Base-by-base conservation (phyloP, 495 filamentous ascomycete species). In the Neurospora africana region DNA sequence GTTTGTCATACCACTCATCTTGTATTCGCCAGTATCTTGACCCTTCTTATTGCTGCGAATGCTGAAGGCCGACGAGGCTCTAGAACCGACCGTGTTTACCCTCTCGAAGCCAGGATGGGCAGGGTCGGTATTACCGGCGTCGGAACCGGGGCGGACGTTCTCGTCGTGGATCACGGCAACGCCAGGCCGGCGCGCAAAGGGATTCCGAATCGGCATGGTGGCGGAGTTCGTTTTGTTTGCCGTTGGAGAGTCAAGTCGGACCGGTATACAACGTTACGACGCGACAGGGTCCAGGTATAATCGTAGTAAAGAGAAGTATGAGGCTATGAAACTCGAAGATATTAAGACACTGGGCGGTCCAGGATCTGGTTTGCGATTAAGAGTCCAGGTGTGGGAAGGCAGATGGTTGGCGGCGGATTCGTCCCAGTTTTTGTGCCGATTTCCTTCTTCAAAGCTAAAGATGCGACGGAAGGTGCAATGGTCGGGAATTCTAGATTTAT, bases 161-260 rank as follows among this genome's bases (percentile, higher is more conserved):
- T 91, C 89, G 75, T 87, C 87, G 67, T 83, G 78, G 72, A 82
- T 77, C 33, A 81, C 75, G 72, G 82, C 75, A 72, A 79, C 79
- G 43, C 86, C 87, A 70, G 86, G 78, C 70, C 87, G 89, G 76
- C 88, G 87, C 67, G 84, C 83, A 77, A 94, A 90, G 23, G 91
- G 87, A 80, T 93, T 94, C 74, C 91, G 90, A 78, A 93, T 91
- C n/a, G 90, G 86, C 91, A 94, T 93, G 47, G 73, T 85, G 72
- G 74, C 69, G 23, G 27, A 40, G 35, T 27, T 53, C 15, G 53
- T 70, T 38, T 38, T 30, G 17, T 38, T 38, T 23, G 69, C 37
- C 44, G 19, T 37, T 71, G 36, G 43, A 17, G 10, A 2, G n/a
- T 70, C 53, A 6, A 65, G 27, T 65, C 27, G 53, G 23, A 19